A percentile compares a stretch with the other conserved stretches of the same genome.
Conservation (phyloP, 129 eudicot genomes). For the Lonicera japonica region DNA sequence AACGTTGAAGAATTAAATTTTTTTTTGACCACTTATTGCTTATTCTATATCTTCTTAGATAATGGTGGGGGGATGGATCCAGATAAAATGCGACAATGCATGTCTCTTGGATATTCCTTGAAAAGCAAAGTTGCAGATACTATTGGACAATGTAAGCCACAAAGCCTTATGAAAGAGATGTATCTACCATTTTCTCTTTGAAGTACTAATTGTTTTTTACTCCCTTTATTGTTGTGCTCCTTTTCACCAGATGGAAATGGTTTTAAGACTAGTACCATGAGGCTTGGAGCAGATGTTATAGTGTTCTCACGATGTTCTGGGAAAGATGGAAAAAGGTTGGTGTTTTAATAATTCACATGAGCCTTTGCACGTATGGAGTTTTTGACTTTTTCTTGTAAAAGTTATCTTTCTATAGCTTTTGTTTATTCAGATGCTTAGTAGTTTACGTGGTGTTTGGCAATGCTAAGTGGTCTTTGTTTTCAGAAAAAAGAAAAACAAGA, state of each 20-base stretch:
- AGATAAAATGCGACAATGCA: conserved; percentile 89
- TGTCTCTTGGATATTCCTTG: conserved; percentile 92
- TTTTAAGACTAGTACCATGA: conserved; percentile 97
- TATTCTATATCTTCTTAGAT: conserved; percentile 37
- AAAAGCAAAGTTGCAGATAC: conserved; percentile 76
- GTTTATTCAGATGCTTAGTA: not conserved
- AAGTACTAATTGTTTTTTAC: not conserved
- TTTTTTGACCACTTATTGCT: no score
- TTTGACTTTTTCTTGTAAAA: not conserved
- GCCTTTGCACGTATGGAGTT: not conserved
- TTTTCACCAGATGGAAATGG: conserved; percentile 83
- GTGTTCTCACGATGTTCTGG: conserved; percentile 75
- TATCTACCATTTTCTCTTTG: no score
- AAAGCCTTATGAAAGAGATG: not conserved
- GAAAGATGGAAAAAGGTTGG: conserved; percentile 59
- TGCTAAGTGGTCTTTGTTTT: no score
- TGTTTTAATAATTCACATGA: not conserved
- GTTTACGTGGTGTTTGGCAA: not conserved
- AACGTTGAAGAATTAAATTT: no score
- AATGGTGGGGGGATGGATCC: conserved; percentile 98
- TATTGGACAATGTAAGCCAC: conserved; percentile 79
- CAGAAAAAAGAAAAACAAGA: no score
- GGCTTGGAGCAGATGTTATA: conserved; percentile 98
- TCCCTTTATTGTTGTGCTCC: conserved; percentile 11
- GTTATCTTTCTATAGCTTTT: not conserved